phyloP scores from a whole-genome alignment of 139 green algal genomes.

The Chlorella vulgaris region DNA sequence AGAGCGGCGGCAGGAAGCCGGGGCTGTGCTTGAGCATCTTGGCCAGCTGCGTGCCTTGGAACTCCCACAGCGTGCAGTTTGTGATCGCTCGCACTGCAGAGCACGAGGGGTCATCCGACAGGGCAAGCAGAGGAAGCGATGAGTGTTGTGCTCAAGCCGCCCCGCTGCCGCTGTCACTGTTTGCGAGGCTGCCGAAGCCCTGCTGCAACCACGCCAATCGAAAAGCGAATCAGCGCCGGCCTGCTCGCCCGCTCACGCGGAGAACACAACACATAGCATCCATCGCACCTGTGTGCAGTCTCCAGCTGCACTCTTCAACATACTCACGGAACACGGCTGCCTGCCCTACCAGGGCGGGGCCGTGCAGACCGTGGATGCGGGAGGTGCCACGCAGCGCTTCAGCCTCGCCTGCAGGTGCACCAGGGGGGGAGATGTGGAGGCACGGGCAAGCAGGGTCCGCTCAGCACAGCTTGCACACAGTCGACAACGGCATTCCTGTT shows the following conservation, averaged over 20 bases:
- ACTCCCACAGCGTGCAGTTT: constrained; percentile 39
- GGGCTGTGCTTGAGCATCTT: constrained; percentile 19
- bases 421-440: too few relatives aligned
- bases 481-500: too few relatives aligned
- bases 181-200: too few relatives aligned
- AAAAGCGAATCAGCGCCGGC: too few relatives aligned
- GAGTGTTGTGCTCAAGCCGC: too few relatives aligned
- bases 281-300: constrained; percentile 30
- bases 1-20: constrained; percentile 10
- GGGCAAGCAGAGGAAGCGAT: background rate
- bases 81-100: constrained; percentile 28
- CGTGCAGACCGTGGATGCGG: constrained; percentile 35
- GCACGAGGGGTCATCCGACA: too few relatives aligned
- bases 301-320: constrained; percentile 11
- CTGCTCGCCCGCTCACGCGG: too few relatives aligned
- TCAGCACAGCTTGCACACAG: too few relatives aligned
- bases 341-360: constrained; percentile 38
- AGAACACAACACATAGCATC: background rate
- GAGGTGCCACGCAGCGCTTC: constrained; percentile 1
- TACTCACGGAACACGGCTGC: constrained; percentile 9
- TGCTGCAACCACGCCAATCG: too few relatives aligned
- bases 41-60: background rate
- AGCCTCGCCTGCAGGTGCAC: constrained; percentile 14
- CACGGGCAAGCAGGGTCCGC: too few relatives aligned
- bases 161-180: too few relatives aligned